Evolutionary conservation across 2,329 filamentous ascomycete species (phyloP).

Genomic region (Gyromitra esculenta): DNA sequence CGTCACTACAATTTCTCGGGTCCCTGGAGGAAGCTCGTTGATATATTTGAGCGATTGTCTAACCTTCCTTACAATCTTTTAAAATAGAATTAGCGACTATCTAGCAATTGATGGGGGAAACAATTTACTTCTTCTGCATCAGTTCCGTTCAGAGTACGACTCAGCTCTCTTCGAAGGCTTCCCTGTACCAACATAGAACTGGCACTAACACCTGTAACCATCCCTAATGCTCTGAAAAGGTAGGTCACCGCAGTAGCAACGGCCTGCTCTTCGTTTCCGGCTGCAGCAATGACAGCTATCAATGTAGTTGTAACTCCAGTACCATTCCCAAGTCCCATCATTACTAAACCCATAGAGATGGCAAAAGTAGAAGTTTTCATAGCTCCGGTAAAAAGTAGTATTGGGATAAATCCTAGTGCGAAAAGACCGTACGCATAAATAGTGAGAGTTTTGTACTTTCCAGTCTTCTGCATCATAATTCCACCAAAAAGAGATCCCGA

Average conservation of each 20-base stretch:
- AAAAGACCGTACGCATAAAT: slow-evolving; percentile 67
- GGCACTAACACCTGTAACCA: slow-evolving; percentile 73
- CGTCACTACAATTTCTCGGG: slow-evolving; percentile 69
- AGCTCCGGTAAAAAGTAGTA: slow-evolving; percentile 64
- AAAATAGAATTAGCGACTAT: slow-evolving; percentile 59
- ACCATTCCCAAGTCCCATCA: slow-evolving; percentile 67
- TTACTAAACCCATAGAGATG: slow-evolving; percentile 64
- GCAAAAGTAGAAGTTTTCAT: slow-evolving; percentile 64
- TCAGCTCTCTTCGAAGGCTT: slow-evolving; percentile 69
- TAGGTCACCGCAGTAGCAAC: slow-evolving; percentile 82
- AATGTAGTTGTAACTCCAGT: slow-evolving; percentile 76
- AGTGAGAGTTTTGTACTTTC: slow-evolving; percentile 76
- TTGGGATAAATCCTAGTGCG: slow-evolving; percentile 66
- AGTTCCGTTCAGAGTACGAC: slow-evolving; percentile 49
- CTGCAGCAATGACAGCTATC: slow-evolving; percentile 76
- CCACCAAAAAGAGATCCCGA: slow-evolving; percentile 73
- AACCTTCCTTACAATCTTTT: slow-evolving; percentile 74
- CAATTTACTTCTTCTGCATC: slow-evolving; percentile 51
- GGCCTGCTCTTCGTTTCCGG: slow-evolving; percentile 73
- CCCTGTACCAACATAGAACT: slow-evolving; percentile 77
- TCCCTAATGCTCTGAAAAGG: slow-evolving; percentile 78
- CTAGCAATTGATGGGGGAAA: not conserved
- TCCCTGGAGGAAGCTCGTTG: slow-evolving; percentile 69
- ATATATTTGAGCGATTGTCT: slow-evolving; percentile 77
- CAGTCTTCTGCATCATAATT: slow-evolving; percentile 74